Base-by-base conservation (phyloP, 345 rosid species). In the Eucalyptus regnans region DNA sequence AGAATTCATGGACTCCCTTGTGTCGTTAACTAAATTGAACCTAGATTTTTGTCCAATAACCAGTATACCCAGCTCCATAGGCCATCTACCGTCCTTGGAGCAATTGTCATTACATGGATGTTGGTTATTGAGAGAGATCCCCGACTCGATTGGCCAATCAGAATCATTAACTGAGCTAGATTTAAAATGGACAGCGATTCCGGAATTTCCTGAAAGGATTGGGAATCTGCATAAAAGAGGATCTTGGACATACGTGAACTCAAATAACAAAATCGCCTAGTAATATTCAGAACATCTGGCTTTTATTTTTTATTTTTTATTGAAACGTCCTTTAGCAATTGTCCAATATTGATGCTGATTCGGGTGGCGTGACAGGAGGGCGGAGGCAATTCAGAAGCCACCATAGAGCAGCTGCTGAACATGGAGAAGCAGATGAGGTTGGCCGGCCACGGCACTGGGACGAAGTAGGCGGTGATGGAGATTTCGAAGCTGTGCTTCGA, bases 351-450 rank as follows among this genome's bases (percentile, higher is more conserved):
- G 1, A 66, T 66, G 79, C 43, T 31, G 3, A 66, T 8, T 66
- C 43, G 43, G 22, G 5, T 31, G 22, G 79, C 79, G 51, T 88
- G 90, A 48, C 94, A 96, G 97, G 98, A 92, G 76, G 93, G 90
- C 22, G 90, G 89, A 37, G 89, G 89, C 50, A 90, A 93, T 76
- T 89, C 95, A 89, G 97, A 94, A 91, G 88, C 94, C 51, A 91
- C 92, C 83, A 94, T 96, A 64, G 99, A 94, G 89, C 94, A 93
- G 84, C 93, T 97, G 71, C 91, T 95, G 91, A 91, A 94, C 93
- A 94, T 91, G 12, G 99, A 96, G 95, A 96, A 97, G 94, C 98
- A 94, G 90, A 93, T 93, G 99, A 93, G 99, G 86, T 90, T 94
- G 6, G 95, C 96, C 81, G 95, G 96, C 33, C 96, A 97, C 16